phyloP scores from a whole-genome alignment of 306 rosid species.

The Citrullus amarus region DNA sequence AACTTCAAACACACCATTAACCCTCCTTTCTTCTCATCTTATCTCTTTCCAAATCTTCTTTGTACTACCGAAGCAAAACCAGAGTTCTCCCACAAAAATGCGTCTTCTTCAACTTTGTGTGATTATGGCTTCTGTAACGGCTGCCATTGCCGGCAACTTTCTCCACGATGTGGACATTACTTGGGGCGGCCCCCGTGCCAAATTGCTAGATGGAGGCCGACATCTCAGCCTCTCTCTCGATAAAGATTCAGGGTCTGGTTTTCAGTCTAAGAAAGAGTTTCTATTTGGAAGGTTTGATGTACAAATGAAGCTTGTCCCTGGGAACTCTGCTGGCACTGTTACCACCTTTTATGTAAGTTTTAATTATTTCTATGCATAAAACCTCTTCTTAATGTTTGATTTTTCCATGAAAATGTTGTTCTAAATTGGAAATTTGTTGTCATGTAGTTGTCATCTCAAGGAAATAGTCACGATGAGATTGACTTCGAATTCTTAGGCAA shows the following conservation, averaged over 20 bases:
- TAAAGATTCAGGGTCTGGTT: slow-evolving; percentile 71
- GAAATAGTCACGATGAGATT: slow-evolving; percentile 31
- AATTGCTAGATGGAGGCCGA: slow-evolving; percentile 46
- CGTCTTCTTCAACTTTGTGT: neutral
- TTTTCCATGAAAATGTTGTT: no score
- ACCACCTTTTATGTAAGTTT: slow-evolving; percentile 46
- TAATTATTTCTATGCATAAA: no score
- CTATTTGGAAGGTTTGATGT: slow-evolving; percentile 58
- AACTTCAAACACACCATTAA: neutral
- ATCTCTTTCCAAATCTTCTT: no score
- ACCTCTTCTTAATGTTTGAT: no score
- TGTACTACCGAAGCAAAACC: neutral
- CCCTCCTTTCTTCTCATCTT: neutral
- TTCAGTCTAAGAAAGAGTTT: slow-evolving; percentile 52
- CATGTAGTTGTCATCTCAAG: slow-evolving; percentile 51
- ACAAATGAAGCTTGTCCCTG: slow-evolving; percentile 65
- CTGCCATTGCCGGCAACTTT: slow-evolving; percentile 41
- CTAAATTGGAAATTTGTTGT: neutral
- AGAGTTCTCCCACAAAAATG: neutral
- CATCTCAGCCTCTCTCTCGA: slow-evolving; percentile 63
- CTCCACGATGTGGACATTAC: slow-evolving; percentile 48
- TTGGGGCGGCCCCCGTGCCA: slow-evolving; percentile 52
- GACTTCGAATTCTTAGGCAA: slow-evolving; percentile 39
- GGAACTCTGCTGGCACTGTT: slow-evolving; percentile 84
- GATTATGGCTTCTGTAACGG: slow-evolving; percentile 7